A percentile compares a stretch with the other conserved stretches of the same genome.
phyloP scores from a whole-genome alignment of 192 early-diverging fungal species.

The Coemansia biformis region DNA sequence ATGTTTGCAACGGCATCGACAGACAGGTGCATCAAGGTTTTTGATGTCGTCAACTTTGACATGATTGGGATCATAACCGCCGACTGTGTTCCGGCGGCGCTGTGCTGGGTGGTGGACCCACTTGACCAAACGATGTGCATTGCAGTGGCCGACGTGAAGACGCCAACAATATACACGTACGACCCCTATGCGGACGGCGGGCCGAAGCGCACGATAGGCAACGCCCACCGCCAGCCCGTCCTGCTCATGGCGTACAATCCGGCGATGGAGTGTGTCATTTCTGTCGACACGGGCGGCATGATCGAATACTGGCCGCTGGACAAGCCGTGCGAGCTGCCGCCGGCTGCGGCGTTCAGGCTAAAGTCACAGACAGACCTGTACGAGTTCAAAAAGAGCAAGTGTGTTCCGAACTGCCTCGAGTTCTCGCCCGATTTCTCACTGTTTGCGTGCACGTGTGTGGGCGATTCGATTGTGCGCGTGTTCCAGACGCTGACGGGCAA shows the following conservation, averaged over 20 bases:
- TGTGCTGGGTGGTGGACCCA: conserved; percentile 82
- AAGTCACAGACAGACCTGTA: conserved; percentile 96
- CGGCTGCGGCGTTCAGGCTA: conserved; percentile 64
- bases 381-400: conserved; percentile 87
- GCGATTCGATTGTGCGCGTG: conserved; percentile 81
- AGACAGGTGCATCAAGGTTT: conserved; percentile 87
- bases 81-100: conserved; percentile 63
- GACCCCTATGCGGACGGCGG: conserved; percentile 69
- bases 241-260: conserved; percentile 80
- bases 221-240: conserved; percentile 68
- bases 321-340: conserved; percentile 58
- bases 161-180: conserved; percentile 69
- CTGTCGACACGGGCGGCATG: conserved; percentile 82
- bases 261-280: conserved; percentile 67
- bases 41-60: conserved; percentile 96
- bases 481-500: no score
- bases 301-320: conserved; percentile 91
- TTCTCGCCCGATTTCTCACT: conserved; percentile 76
- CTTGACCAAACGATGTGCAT: conserved; percentile 79
- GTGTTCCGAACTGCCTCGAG: conserved; percentile 68
- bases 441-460: conserved; percentile 84
- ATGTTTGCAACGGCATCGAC: conserved; percentile 76
- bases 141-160: conserved; percentile 75
- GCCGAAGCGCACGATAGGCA: conserved; percentile 59
- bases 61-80: conserved; percentile 95